Percentiles rank a stretch among this genome's conserved stretches.
Conservation (phyloP, 2,329 filamentous ascomycete species). For the Aspergillus pseudoglaucus region DNA sequence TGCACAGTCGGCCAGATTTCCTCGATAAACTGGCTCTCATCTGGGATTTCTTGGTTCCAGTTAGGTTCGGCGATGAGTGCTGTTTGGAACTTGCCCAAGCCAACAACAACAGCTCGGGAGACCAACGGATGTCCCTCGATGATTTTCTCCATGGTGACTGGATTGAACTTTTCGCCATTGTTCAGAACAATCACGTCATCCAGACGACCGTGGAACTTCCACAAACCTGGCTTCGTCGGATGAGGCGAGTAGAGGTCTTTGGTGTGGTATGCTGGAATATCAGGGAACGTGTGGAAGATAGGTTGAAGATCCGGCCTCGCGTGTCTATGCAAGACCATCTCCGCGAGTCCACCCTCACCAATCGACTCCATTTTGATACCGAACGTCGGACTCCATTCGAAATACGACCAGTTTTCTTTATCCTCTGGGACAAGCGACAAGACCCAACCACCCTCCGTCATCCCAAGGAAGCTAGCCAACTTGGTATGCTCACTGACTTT, state of each 20-base stretch:
- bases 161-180: constrained; percentile 43
- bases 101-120: constrained; percentile 28
- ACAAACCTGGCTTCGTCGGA: constrained; percentile 12
- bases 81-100: constrained; percentile 29
- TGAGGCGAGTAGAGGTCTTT: constrained; percentile 17
- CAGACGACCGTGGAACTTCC: constrained; percentile 10
- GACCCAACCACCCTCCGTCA: constrained; percentile 11
- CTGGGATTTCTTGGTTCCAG: constrained; percentile 6
- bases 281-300: constrained; percentile 15
- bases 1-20: constrained; percentile 42
- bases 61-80: constrained; percentile 33
- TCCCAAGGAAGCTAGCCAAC: constrained; percentile 8
- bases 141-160: constrained; percentile 33
- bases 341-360: constrained; percentile 9
- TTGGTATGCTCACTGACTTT: constrained; percentile 1
- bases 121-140: constrained; percentile 31
- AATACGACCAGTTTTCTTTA: constrained; percentile 14
- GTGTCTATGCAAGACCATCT: constrained; percentile 12
- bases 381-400: constrained; percentile 16
- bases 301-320: constrained; percentile 2
- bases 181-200: constrained; percentile 43
- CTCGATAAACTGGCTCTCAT: constrained; percentile 28
- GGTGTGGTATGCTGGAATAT: constrained; percentile 12
- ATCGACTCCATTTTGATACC: constrained; percentile 12
- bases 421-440: constrained; percentile 6